Percentiles rank a stretch among this genome's conserved stretches.
Evolutionary conservation across 805 yeast species (phyloP).

Genomic region (Yarrowia sp.): DNA sequence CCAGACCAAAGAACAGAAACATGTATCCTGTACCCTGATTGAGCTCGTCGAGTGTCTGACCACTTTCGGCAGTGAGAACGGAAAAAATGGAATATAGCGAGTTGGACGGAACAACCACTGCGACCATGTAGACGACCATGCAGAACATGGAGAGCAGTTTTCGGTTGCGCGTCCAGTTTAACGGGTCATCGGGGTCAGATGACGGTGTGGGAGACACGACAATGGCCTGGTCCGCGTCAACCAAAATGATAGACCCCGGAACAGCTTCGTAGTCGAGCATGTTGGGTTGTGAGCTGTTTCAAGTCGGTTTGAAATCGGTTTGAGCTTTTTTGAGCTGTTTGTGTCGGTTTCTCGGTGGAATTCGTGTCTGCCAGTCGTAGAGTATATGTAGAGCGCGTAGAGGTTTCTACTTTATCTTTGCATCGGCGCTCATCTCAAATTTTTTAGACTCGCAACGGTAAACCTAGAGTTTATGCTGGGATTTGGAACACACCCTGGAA

Average conservation of each 20-base stretch:
- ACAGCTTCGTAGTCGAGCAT: conserved; percentile 28
- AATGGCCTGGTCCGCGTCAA: conserved; percentile 43
- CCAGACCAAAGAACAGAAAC: conserved; percentile 52
- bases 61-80: conserved; percentile 42
- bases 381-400: too few species aligned
- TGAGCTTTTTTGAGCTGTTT: not conserved
- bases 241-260: conserved; percentile 33
- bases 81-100: conserved; percentile 44
- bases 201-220: conserved; percentile 55
- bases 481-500: too few species aligned
- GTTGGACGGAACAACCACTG: conserved; percentile 49
- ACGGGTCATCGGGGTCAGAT: conserved; percentile 66
- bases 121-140: conserved; percentile 43
- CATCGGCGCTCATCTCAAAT: conserved; percentile 24
- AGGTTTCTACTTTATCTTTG: conserved; percentile 12
- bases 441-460: conserved; percentile 14
- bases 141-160: conserved; percentile 48
- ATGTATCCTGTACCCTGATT: conserved; percentile 51
- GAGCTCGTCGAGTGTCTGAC: conserved; percentile 43
- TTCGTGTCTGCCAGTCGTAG: not conserved
- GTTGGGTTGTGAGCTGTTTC: not conserved
- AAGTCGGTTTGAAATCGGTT: not conserved
- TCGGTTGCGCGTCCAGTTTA: conserved; percentile 56
- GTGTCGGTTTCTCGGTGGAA: not conserved
- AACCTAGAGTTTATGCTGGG: not conserved